Percentiles rank a stretch among this genome's conserved stretches.
phyloP scores from a whole-genome alignment of 345 rosid genomes.

The Durio zibethinus region DNA sequence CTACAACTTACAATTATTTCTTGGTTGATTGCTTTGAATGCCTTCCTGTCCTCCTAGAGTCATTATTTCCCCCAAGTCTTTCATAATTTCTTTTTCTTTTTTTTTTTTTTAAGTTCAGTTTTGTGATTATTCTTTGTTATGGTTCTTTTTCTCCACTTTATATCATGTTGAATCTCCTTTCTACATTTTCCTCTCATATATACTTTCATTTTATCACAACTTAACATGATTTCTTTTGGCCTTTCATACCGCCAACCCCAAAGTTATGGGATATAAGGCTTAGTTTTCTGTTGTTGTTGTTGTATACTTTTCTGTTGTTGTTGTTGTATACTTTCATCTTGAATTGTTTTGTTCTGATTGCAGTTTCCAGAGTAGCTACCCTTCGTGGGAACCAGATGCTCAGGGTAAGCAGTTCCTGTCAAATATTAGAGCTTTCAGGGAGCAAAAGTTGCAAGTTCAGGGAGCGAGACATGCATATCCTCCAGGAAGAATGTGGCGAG shows the following conservation, averaged over 20 bases:
- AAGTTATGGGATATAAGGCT: too few relatives aligned
- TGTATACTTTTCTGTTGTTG: too few relatives aligned
- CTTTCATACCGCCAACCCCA: too few relatives aligned
- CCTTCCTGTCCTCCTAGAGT: not conserved
- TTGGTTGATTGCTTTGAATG: not conserved
- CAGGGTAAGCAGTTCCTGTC: conserved; percentile 77
- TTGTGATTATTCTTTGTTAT: not conserved
- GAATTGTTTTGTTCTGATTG: conserved; percentile 19
- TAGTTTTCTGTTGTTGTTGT: too few relatives aligned
- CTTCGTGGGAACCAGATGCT: conserved; percentile 81
- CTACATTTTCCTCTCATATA: not conserved
- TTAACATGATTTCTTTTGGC: too few relatives aligned
- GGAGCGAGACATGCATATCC: conserved; percentile 41
- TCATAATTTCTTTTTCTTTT: not conserved
- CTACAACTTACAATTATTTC: not conserved
- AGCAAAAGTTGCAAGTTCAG: conserved; percentile 56
- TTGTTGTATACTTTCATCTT: not conserved
- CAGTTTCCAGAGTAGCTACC: conserved; percentile 90
- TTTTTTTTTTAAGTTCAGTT: not conserved
- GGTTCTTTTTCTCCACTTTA: not conserved
- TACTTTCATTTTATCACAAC: not conserved
- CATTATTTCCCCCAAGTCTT: not conserved
- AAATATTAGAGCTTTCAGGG: conserved; percentile 76
- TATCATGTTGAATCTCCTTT: too few relatives aligned
- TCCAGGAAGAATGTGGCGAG: conserved; percentile 45